Evolutionary conservation across 768 basidiomycete species (phyloP), one percentile per base, ranked within the genome.

Genomic region (Leccinum subgranulosum): DNA sequence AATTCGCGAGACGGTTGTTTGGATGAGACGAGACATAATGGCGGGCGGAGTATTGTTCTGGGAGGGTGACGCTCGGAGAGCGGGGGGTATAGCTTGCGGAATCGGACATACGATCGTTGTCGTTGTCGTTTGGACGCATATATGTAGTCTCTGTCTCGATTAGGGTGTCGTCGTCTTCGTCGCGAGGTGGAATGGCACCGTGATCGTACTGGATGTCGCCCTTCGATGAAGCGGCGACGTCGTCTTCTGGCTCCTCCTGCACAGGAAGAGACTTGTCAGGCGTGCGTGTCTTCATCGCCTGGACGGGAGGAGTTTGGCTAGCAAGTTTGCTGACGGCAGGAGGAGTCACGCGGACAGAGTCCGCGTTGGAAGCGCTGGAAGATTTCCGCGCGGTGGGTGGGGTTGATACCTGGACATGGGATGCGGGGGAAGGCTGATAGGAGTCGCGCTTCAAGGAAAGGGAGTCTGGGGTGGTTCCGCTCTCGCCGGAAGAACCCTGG

Each of bases 171-270:
- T 78, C 76, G 56, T 78, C 76, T 55, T 51, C 80, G 21, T 81
- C 80, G 58, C 68, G 78, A 51, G 73, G 76, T 31, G 74, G 67
- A 27, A 73, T 77, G 39, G 51, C 64, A 34, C 65, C 68, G 17
- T 70, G 72, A 19, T 74, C 72, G 61, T 78, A 77, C 45, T 69
- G 59, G 36, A 82, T 79, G 15, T 61, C 69, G 31, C 71, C 74
- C 64, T 77, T 79, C 39, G 61, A 56, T 12, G 72, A 63, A 33
- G 64, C 39, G 3, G 71, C 71, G 17, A 77, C 72, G 60, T 88
- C 86, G 62, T 89, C 88, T 64, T 89, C 87, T 28, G 80, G 79
- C 59, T 89, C 88, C 67, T 90, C 88, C 69, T 91, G 88, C 3
- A 90, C 81, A 19, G 88, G 88, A 25, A 91, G 76, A 15, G 88